Base-by-base conservation (phyloP, 306 rosid genomes). In the Pyrus communis region DNA sequence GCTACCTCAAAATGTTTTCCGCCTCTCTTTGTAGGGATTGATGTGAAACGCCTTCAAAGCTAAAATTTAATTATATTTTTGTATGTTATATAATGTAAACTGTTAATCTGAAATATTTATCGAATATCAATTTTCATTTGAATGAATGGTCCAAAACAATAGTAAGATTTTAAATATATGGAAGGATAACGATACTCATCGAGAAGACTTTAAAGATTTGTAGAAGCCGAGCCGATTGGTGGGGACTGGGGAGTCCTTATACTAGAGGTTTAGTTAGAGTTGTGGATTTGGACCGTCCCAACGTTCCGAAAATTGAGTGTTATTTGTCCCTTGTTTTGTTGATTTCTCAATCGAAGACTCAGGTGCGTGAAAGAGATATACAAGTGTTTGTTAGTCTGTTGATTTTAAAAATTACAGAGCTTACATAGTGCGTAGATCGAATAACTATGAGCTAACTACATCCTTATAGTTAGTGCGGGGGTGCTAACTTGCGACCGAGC, bases 391-490 rank as follows among this genome's bases (percentile, higher is more conserved):
- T 38, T 38, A 38, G 42, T 38, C 2, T 35, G 9, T 38, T 38
- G 42, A 38, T 38, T 38, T 7, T 38, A 7, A 7, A 38, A 38
- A 38, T 7, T 38, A 7, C 9, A 38, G 0, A 38, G 42, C 10
- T 38, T 7, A 38, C 2, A 7, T 38, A 2, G 1, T 0, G 42
- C 0, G 42, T 0, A 38, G 0, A 38, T 38, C 0, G 2, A 38
- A 10, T 38, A 38, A 38, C 10, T 38, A 38, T 7, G 42, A 38
- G 42, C 9, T 7, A 38, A 38, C 42, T 38, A 38, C 9, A 2
- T 38, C 10, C 42, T 38, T 38, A 0, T 38, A 0, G 42, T 38
- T 0, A 38, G 42, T 38, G 42, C 0, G 42, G 10, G 42, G 0
- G 10, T 7, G 42, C 42, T 10, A 38, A 38, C 42, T 38, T 0